Conservation (phyloP, 495 filamentous ascomycete species). For the Staphylotrichum longicolle region DNA sequence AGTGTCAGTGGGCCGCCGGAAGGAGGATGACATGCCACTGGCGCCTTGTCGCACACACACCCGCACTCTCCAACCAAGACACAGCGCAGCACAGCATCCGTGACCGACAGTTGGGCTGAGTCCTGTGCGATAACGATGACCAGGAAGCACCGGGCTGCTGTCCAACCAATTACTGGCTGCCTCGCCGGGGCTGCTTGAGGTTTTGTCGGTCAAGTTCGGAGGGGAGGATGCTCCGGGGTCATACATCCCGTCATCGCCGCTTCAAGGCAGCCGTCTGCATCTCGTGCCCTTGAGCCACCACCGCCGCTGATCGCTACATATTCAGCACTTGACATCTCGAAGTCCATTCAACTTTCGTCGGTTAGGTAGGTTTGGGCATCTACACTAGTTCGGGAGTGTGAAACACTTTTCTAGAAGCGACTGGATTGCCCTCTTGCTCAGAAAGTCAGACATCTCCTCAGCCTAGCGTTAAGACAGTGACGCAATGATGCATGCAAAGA, state of each 20-base stretch:
- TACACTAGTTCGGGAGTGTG: not conserved
- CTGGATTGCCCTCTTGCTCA: not conserved
- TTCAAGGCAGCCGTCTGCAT: too few relatives aligned
- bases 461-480: not conserved
- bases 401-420: not conserved
- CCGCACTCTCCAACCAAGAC: slow-evolving; percentile 5
- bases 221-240: too few relatives aligned
- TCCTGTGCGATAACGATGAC: too few relatives aligned
- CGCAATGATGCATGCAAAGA: slow-evolving; percentile 2
- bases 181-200: too few relatives aligned
- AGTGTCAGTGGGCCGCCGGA: not conserved
- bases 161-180: too few relatives aligned
- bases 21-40: slow-evolving; percentile 1
- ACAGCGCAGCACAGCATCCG: not conserved
- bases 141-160: too few relatives aligned
- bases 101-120: not conserved
- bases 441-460: not conserved
- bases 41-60: slow-evolving; percentile 4
- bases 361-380: not conserved
- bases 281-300: not conserved
- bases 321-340: too few relatives aligned
- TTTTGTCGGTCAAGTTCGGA: too few relatives aligned
- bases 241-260: too few relatives aligned
- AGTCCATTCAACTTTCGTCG: not conserved
- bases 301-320: not conserved